Base-by-base conservation (phyloP, 2,329 filamentous ascomycete genomes). In the Diplodia seriata region DNA sequence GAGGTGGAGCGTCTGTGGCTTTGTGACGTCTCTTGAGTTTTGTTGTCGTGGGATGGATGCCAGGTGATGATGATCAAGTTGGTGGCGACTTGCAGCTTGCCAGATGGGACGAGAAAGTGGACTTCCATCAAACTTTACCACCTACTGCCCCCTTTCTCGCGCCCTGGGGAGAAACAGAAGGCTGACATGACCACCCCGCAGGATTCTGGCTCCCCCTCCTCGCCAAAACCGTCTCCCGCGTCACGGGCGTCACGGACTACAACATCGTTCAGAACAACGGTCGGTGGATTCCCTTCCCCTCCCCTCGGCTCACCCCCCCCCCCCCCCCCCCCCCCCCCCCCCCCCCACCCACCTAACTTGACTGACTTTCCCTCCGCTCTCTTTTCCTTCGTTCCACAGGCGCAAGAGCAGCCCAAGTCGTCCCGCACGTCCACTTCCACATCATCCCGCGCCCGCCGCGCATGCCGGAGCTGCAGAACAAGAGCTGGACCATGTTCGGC, bases 241-340 rank as follows among this genome's bases (percentile, higher is more conserved):
- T 89, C 0, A 91, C 90, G 2, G 90, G 89, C 11, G 87, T 92
- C 1, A 84, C 84, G 62, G 94, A 97, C 80, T 98, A 94, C 91
- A 99, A 99, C 79, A 89, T 98, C 36, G 92, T 98, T 67, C 94
- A 98, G 82, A 98, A 98, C 77, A 98, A 97, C 73, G 93, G 86
- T 87, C 73, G 54, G 77, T 78, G 66, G 4, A 8, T 18, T 47
- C 18, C 7, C 20, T n/a, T 43, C 6, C 29, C 49, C 1, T 3
- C 29, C 4, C 29, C 18, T n/a, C n/a, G n/a, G n/a, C n/a, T n/a
- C n/a, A n/a, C n/a, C n/a, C n/a, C 9, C n/a, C 1, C 31, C 31
- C 3, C 31, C 23, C 2, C 15, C 8, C 18, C 7, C 20, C 2
- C 36, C 40, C 18, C 7, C 20, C 4, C 8, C 8, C 8, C 5